These are phyloP conservation scores for Microsporum canis DNA, from an alignment of 2,329 filamentous ascomycete species.

Conservation along the genomic window DNA sequence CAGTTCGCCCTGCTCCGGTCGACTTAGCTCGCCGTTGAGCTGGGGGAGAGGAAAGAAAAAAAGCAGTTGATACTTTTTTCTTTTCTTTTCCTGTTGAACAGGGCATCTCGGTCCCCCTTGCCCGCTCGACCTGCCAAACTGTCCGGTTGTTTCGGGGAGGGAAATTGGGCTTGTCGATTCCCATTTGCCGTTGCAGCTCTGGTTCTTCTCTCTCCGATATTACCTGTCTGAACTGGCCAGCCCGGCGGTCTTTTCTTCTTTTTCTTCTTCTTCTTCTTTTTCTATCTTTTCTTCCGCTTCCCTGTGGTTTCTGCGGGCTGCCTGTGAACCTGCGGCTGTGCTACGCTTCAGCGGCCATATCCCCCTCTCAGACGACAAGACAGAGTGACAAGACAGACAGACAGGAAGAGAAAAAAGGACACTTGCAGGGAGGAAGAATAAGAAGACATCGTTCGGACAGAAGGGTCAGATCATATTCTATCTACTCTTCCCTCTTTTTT, in stretches of 20 bases:
- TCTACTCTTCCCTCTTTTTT: neutral
- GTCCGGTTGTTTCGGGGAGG: constrained; percentile 2
- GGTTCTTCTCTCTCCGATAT: neutral
- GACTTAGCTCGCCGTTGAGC: neutral
- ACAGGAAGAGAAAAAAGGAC: too few species aligned
- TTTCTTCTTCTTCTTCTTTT: neutral
- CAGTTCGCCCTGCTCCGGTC: neutral
- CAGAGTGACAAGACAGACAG: too few species aligned
- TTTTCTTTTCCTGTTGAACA: neutral
- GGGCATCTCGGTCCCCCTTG: neutral
- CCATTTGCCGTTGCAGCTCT: neutral
- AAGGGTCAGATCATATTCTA: too few species aligned
- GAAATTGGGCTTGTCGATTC: neutral
- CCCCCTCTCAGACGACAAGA: too few species aligned
- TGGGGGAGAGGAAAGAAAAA: too few species aligned
- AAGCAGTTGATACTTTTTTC: neutral
- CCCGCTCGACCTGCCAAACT: neutral
- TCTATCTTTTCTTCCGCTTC: too few species aligned
- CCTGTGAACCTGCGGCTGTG: neutral
- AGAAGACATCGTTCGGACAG: too few species aligned
- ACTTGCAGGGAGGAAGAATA: too few species aligned
- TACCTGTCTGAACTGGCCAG: neutral
- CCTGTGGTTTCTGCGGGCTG: too few species aligned
- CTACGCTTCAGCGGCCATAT: neutral
- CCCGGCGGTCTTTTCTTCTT: neutral